Evolutionary conservation across 495 filamentous ascomycete species (phyloP).

Genomic region (Podospora pseudoanserina): DNA sequence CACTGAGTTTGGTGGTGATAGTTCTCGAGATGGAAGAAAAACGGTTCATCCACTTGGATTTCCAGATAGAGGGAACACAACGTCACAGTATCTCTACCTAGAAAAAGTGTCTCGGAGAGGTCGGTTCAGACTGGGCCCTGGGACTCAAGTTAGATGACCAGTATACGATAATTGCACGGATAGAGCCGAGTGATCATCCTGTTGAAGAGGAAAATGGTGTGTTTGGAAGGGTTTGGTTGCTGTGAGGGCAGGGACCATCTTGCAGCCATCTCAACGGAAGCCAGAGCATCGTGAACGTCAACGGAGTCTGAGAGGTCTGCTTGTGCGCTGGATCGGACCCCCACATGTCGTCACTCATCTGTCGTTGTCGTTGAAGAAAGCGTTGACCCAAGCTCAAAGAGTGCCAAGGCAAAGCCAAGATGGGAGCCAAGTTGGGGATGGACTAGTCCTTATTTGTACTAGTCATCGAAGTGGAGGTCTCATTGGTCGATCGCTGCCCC

Average conservation of each 20-base stretch:
- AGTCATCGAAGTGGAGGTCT: background rate
- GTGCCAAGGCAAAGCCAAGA: background rate
- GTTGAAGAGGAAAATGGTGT: background rate
- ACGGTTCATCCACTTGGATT: background rate
- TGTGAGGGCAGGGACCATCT: background rate
- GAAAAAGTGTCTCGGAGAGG: background rate
- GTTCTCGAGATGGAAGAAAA: background rate
- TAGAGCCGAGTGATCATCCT: background rate
- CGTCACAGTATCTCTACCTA: background rate
- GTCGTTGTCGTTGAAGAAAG: background rate
- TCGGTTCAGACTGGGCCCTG: no score
- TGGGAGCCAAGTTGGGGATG: background rate
- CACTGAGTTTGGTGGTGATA: background rate
- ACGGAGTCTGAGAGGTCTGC: background rate
- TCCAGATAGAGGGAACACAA: background rate
- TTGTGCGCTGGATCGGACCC: background rate
- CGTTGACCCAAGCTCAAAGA: background rate
- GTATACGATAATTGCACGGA: no score
- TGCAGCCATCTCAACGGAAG: background rate
- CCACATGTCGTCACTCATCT: slow-evolving; percentile 12
- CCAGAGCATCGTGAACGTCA: background rate
- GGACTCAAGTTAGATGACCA: no score
- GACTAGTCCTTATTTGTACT: background rate
- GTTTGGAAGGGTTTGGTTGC: no score
- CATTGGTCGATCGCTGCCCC: background rate